Evolutionary conservation across 306 rosid species (phyloP).

Genomic region (Biancaea sappan): DNA sequence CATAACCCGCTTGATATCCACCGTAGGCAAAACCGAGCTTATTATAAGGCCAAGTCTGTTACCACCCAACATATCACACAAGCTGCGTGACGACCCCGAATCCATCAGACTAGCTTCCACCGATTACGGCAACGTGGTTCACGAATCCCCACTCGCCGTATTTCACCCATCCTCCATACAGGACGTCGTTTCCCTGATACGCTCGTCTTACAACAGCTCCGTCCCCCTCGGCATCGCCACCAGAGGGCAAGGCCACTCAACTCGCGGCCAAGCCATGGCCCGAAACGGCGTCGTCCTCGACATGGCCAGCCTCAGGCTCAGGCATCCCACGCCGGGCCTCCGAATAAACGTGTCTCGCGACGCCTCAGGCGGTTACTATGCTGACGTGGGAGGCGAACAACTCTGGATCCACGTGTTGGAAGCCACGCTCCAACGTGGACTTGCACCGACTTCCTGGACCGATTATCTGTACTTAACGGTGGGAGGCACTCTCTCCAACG

Average conservation of each 20-base stretch:
- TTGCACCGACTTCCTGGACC: slow-evolving; percentile 73
- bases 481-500: slow-evolving; percentile 81
- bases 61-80: slow-evolving; percentile 32
- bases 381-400: slow-evolving; percentile 74
- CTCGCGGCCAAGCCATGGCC: slow-evolving; percentile 71
- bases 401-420: slow-evolving; percentile 64
- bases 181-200: slow-evolving; percentile 50
- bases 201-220: slow-evolving; percentile 43
- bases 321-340: slow-evolving; percentile 20
- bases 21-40: slow-evolving; percentile 43
- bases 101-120: slow-evolving; percentile 52
- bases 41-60: slow-evolving; percentile 16
- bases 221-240: slow-evolving; percentile 55
- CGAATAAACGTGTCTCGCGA: slow-evolving; percentile 37
- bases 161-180: slow-evolving; percentile 58
- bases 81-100: slow-evolving; percentile 52
- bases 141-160: slow-evolving; percentile 54
- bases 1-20: slow-evolving; percentile 46
- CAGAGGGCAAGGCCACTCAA: slow-evolving; percentile 76
- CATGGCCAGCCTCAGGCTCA: slow-evolving; percentile 51
- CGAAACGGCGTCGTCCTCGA: slow-evolving; percentile 65
- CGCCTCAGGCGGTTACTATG: slow-evolving; percentile 46
- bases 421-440: slow-evolving; percentile 55
- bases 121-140: slow-evolving; percentile 67
- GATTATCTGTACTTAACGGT: slow-evolving; percentile 69